Conservation (phyloP, 2,329 filamentous ascomycete species). For the Elsinoe batatas region DNA sequence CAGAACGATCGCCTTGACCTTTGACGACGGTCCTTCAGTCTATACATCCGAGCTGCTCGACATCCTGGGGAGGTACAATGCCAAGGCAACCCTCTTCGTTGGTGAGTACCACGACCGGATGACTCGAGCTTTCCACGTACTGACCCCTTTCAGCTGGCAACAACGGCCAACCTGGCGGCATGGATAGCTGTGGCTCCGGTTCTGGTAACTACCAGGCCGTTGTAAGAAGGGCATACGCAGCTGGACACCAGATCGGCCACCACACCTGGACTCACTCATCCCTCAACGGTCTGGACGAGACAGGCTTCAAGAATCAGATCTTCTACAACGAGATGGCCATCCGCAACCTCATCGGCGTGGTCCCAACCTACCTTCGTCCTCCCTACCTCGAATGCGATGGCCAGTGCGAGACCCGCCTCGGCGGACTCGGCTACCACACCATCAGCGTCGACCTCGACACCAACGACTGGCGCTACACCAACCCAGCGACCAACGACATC, state of each 20-base stretch:
- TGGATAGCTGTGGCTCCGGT: constrained; percentile 42
- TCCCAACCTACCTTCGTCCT: constrained; percentile 46
- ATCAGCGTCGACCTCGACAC: constrained; percentile 53
- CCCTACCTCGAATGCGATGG: constrained; percentile 40
- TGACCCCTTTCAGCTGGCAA: neutral
- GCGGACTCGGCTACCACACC: constrained; percentile 47
- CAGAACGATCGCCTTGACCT: constrained; percentile 50
- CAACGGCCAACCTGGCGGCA: constrained; percentile 31
- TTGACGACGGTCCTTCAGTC: constrained; percentile 74
- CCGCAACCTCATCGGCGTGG: constrained; percentile 45
- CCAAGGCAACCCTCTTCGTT: constrained; percentile 76
- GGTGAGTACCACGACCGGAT: neutral
- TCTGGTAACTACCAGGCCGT: constrained; percentile 43
- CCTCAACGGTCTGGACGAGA: constrained; percentile 35
- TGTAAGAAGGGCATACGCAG: constrained; percentile 33
- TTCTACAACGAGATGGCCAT: constrained; percentile 47
- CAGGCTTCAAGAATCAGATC: constrained; percentile 40
- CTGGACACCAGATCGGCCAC: constrained; percentile 52
- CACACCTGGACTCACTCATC: constrained; percentile 48
- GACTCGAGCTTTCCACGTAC: neutral
- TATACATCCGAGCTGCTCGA: constrained; percentile 62
- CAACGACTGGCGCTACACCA: constrained; percentile 23
- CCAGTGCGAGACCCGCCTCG: constrained; percentile 31
- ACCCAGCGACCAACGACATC: constrained; percentile 38
- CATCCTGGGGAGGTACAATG: constrained; percentile 53